Evolutionary conservation across 2,329 filamentous ascomycete genomes (phyloP), one percentile per base, ranked within the genome.

Genomic region (Diaporthe sp.): DNA sequence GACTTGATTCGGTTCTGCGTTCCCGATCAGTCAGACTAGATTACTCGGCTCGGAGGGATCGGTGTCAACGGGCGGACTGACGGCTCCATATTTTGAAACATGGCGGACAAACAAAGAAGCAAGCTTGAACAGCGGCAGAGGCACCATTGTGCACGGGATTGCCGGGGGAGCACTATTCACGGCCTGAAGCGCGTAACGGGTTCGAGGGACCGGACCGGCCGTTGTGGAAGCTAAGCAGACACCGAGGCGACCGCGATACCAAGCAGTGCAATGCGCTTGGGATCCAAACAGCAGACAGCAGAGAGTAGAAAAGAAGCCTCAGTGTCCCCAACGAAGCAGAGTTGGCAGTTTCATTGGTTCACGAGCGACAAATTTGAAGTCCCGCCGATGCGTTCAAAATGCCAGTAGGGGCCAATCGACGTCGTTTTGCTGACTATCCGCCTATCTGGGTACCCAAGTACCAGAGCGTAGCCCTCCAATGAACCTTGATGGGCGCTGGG

Each of bases 71-170:
- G 64, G n/a, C 25, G 38, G 61, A 84, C 90, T 78, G 88, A 93
- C 91, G 72, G 91, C 91, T 80, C 91, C 91, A 86, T 93, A 93
- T 83, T 93, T 93, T 73, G 91, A 93, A 71, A 93, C 83, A 80
- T 93, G 91, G 78, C 90, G 88, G 80, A 93, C 86, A 77, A 93
- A 91, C 61, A 93, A 86, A 73, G 91, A 83, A 30, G 88, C 91
- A 77, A 93, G 89, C 84, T 93, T 93, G 84, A 93, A 93, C 25
- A 93, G 85, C 28, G 91, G 91, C 52, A 93, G 85, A 73, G 91
- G 87, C 58, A 93, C 91, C 91, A 93, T 93, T 71, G 76, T 78
- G 77, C 19, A n/a, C 25, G 38, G 55, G 15, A 22, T 28, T 45
- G 47, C 17, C 47, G 45, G 64, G 38, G n/a, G 47, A 22, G 47